phyloP scores from a whole-genome alignment of 176 grass and related monocot species.

The Cenchrus fungigraminus region DNA sequence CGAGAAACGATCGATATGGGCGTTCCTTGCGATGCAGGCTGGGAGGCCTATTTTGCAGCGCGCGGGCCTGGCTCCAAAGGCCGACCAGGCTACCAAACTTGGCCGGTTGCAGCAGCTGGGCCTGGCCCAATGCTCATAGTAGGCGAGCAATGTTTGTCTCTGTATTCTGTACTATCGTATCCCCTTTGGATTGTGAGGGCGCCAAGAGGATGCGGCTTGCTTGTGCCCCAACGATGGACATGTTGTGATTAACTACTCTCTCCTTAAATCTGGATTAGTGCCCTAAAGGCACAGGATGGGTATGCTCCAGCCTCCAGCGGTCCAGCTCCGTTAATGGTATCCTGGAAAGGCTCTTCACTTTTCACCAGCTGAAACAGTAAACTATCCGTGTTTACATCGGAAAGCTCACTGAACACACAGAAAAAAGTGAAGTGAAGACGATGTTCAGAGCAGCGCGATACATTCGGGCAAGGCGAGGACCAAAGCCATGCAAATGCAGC shows the following conservation, averaged over 20 bases:
- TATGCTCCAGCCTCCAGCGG: neutral
- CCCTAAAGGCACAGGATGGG: conserved; percentile 7
- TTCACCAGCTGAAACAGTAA: neutral
- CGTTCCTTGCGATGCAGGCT: no score
- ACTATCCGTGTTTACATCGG: neutral
- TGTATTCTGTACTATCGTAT: neutral
- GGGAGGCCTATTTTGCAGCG: no score
- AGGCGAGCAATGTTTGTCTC: conserved; percentile 34
- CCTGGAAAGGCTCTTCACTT: conserved; percentile 36
- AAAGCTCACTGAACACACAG: neutral
- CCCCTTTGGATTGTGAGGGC: conserved; percentile 24
- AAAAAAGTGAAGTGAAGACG: neutral
- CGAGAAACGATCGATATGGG: no score
- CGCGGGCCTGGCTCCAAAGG: no score
- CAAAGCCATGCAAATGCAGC: no score
- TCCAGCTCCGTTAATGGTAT: neutral
- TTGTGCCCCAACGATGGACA: conserved; percentile 35
- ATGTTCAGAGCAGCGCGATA: no score
- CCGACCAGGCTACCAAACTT: no score
- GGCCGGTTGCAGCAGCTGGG: no score
- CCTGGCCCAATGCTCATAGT: no score
- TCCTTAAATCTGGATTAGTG: conserved; percentile 27
- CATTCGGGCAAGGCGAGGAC: no score
- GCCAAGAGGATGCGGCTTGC: conserved; percentile 3
- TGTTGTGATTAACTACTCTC: neutral